Evolutionary conservation across 176 grass and related monocot genomes (phyloP).

Genomic region (Pharus latifolius): DNA sequence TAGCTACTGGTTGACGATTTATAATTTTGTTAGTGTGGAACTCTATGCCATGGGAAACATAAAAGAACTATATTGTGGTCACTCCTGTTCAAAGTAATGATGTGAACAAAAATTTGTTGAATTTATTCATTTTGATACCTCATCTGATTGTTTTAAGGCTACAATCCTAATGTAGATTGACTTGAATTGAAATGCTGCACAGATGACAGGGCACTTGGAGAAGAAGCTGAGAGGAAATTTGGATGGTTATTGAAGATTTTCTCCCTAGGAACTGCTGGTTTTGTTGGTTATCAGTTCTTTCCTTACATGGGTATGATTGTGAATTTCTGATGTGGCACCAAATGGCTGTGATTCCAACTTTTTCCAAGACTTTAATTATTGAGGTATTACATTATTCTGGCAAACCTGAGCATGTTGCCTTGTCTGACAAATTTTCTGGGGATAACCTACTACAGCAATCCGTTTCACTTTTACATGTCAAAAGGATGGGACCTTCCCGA

Average conservation of each 20-base stretch:
- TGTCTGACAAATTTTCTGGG: slow-evolving; percentile 50
- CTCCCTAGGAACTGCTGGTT: slow-evolving; percentile 64
- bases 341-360: background rate
- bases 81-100: background rate
- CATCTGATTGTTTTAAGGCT: background rate
- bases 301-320: slow-evolving; percentile 78
- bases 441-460: slow-evolving; percentile 83
- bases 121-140: background rate
- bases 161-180: background rate
- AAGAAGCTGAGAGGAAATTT: slow-evolving; percentile 83
- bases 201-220: slow-evolving; percentile 80
- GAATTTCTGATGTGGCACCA: background rate
- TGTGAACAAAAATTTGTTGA: background rate
- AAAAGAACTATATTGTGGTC: background rate
- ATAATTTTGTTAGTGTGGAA: no score
- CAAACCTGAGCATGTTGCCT: slow-evolving; percentile 11
- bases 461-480: slow-evolving; percentile 82
- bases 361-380: background rate
- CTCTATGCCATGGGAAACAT: no score
- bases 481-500: slow-evolving; percentile 77
- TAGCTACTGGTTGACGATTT: no score
- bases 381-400: background rate
- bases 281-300: slow-evolving; percentile 87
- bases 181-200: slow-evolving; percentile 10
- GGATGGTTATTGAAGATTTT: slow-evolving; percentile 88